Base-by-base conservation (phyloP, 352 stramenopile species). In the Phytophthora vignae region DNA sequence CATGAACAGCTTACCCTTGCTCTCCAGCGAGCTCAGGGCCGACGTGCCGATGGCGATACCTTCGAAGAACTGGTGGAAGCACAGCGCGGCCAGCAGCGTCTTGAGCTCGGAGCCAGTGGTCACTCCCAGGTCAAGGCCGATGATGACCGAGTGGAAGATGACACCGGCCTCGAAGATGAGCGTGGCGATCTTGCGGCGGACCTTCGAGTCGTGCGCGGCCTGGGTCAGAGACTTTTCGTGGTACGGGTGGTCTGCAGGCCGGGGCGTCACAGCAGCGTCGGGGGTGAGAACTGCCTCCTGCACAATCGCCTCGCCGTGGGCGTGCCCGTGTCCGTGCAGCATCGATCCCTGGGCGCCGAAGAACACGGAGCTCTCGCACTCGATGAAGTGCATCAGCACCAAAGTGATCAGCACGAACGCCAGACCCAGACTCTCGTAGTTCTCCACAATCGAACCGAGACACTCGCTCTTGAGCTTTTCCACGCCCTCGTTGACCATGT, bases 61-160 rank as follows among this genome's bases (percentile, higher is more conserved):
- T 38, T 92, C 82, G 66, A 93, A 93, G 68, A 94, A 92, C 69
- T 93, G 87, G 64, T 93, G 84, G 74, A 94, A 90, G 65, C 81
- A 84, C 40, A 94, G 75, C 17, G 84, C 87, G 3, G 71, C 82
- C 8, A 94, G 74, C 36, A 92, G 76, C 33, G 82, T 85, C 67
- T 81, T 81, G 76, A 91, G 92, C 21, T 84, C 73, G 3, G 72
- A 64, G 15, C 77, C 77, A 0, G 64, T 64, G 11, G 83, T 81
- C 25, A 93, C 81, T 11, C 82, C 83, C 10, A 94, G 64, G 59
- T 90, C 76, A 14, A 93, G 55, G 25, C 85, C 87, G 12, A 94
- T 83, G 44, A 94, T 85, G 44, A 94, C 72, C 15, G 81, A 92
- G 73, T 93, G 85, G 60, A 91, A 87, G 56, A 89, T 64, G 22